These are phyloP conservation scores for Edaphochlamys debaryana DNA, from an alignment of 139 green algal genomes.

Conservation along the genomic window DNA sequence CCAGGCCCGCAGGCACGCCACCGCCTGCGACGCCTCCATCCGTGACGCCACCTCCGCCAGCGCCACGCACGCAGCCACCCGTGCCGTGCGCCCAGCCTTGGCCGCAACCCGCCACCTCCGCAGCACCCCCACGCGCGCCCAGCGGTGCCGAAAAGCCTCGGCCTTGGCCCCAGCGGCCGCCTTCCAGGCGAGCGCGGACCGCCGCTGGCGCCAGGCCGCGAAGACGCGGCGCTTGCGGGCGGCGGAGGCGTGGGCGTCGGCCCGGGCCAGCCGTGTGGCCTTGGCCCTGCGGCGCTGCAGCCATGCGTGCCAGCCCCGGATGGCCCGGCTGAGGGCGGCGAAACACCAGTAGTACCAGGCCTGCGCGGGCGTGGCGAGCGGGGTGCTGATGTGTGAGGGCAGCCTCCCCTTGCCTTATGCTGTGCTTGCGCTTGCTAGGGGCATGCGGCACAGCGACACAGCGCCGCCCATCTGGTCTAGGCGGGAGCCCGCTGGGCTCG, in stretches of 20 bases:
- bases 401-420: too few relatives aligned
- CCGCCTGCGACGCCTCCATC: background rate
- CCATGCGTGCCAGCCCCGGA: slow-evolving; percentile 10
- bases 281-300: background rate
- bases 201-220: background rate
- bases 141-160: background rate
- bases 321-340: background rate
- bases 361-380: too few relatives aligned
- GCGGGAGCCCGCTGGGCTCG: background rate
- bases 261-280: background rate
- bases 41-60: background rate
- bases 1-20: background rate
- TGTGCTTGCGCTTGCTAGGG: too few relatives aligned
- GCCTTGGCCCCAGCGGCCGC: background rate
- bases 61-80: background rate
- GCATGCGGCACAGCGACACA: too few relatives aligned
- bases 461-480: background rate
- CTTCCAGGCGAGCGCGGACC: background rate
- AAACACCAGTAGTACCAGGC: slow-evolving; percentile 37
- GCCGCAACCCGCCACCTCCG: background rate
- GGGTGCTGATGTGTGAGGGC: too few relatives aligned
- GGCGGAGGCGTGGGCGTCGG: background rate
- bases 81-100: background rate
- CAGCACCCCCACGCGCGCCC: background rate
- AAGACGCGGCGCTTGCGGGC: background rate